phyloP scores from a whole-genome alignment of 139 green algal genomes.

The Micractinium sp. region DNA sequence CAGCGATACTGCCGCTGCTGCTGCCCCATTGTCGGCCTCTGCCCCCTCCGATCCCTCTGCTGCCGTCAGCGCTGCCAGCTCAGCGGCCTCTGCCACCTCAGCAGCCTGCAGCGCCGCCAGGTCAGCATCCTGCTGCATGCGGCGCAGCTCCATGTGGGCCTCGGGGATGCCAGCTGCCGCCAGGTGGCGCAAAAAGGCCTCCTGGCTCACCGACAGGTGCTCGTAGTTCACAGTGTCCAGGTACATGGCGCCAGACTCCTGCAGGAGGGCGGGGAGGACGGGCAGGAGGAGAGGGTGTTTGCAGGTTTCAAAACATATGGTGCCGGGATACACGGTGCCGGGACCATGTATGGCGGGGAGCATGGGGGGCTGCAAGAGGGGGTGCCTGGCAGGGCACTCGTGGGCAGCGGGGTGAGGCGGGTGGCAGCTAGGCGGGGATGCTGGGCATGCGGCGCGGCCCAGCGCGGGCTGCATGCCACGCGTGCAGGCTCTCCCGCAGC shows the following conservation, averaged over 20 bases:
- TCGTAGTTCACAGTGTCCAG: conserved; percentile 49
- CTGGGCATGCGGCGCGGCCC: not conserved
- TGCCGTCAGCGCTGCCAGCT: not conserved
- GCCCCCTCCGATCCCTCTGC: not conserved
- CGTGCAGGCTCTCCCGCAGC: too few relatives aligned
- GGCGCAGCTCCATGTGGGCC: conserved; percentile 35
- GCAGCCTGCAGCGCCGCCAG: not conserved
- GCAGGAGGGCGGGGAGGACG: not conserved
- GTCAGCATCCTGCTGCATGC: conserved; percentile 20
- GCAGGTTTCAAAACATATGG: conserved; percentile 22
- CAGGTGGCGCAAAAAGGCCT: conserved; percentile 42
- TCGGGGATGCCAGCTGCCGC: conserved; percentile 52
- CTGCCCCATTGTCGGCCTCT: not conserved
- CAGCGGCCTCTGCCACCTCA: not conserved
- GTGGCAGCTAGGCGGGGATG: not conserved
- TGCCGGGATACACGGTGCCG: not conserved
- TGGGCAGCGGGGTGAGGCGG: not conserved
- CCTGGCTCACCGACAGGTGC: conserved; percentile 36
- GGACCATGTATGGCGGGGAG: not conserved
- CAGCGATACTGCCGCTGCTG: not conserved
- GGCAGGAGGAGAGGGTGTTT: not conserved
- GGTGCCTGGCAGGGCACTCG: not conserved
- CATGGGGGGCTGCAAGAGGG: not conserved
- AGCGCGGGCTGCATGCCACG: too few relatives aligned
- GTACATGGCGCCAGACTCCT: conserved; percentile 52